phyloP scores from a whole-genome alignment of 2,329 filamentous ascomycete genomes.

The Nigrograna mackinnonii region DNA sequence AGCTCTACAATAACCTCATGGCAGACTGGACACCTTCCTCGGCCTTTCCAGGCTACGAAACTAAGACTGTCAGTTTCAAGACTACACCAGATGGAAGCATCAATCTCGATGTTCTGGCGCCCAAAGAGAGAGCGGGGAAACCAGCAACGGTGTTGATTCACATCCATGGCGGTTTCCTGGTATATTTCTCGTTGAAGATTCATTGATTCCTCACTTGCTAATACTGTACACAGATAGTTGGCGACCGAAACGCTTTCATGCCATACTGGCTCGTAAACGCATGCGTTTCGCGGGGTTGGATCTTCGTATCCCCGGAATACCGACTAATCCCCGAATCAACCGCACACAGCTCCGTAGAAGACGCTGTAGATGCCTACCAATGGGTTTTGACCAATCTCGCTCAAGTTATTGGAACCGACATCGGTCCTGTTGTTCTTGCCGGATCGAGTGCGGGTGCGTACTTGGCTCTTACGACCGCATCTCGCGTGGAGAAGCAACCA shows the following conservation, averaged over 20 bases:
- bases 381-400: background rate
- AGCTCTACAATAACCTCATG: no score
- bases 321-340: background rate
- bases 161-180: background rate
- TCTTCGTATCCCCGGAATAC: background rate
- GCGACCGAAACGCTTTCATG: background rate
- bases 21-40: no score
- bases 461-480: background rate
- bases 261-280: background rate
- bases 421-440: no score
- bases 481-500: background rate
- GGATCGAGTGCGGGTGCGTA: background rate
- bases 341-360: background rate
- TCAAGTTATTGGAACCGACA: background rate
- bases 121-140: no score
- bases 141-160: no score
- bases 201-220: background rate
- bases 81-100: no score
- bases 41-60: no score
- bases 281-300: background rate
- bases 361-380: background rate
- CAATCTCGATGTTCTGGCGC: no score
- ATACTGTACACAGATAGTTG: background rate
- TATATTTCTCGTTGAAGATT: background rate
- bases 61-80: no score